These are phyloP conservation scores for Geranium brycei DNA, from an alignment of 345 rosid genomes.

Conservation along the genomic window DNA sequence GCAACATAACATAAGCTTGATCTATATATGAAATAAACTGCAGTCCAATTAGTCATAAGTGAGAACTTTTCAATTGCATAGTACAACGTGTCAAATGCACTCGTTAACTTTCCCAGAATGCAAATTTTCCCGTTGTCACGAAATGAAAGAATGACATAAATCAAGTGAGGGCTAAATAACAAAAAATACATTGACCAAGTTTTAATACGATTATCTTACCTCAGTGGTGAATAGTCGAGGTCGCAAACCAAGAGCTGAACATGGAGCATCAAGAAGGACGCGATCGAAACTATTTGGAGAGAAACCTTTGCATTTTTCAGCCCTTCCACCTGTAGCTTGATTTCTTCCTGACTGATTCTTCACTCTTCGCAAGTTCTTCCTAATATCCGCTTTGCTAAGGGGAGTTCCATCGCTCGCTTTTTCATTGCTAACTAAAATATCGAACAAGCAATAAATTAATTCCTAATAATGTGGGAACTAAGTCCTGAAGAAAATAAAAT, in stretches of 20 bases:
- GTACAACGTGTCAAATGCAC: too few species aligned
- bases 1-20: neutral
- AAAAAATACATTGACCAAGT: neutral
- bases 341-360: slow-evolving; percentile 89
- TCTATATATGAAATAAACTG: neutral
- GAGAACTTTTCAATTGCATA: neutral
- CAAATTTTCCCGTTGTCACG: neutral
- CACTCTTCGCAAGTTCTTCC: slow-evolving; percentile 61
- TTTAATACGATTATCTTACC: slow-evolving; percentile 30
- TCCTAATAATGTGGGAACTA: neutral
- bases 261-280: slow-evolving; percentile 96
- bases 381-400: slow-evolving; percentile 51
- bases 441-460: slow-evolving; percentile 18
- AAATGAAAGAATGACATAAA: too few species aligned
- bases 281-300: slow-evolving; percentile 75
- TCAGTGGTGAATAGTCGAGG: slow-evolving; percentile 80
- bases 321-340: slow-evolving; percentile 64
- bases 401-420: slow-evolving; percentile 37
- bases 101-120: neutral
- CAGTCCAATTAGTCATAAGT: neutral
- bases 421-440: slow-evolving; percentile 43
- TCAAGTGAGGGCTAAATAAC: neutral
- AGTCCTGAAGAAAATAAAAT: neutral
- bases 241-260: slow-evolving; percentile 97
- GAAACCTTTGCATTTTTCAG: slow-evolving; percentile 71